Conservation (phyloP, 495 filamentous ascomycete genomes). For the Penicillium verhagenii region DNA sequence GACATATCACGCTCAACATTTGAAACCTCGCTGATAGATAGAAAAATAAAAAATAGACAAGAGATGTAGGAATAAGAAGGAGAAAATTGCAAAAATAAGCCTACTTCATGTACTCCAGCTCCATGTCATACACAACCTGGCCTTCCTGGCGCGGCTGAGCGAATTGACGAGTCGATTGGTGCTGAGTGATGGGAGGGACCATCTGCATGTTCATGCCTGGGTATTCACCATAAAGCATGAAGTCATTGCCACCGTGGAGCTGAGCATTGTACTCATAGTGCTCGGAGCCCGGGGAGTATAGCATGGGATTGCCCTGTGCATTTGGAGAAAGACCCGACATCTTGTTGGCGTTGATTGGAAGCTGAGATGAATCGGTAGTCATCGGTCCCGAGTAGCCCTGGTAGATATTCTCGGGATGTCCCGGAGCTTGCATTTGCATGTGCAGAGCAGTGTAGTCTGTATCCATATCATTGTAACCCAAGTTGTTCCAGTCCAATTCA, state of each 20-base stretch:
- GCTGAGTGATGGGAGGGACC: neutral
- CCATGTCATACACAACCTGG: slow-evolving; percentile 7
- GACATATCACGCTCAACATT: neutral
- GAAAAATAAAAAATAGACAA: neutral
- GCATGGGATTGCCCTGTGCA: slow-evolving; percentile 62
- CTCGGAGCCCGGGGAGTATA: slow-evolving; percentile 59
- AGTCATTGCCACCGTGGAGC: slow-evolving; percentile 40
- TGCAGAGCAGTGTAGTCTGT: slow-evolving; percentile 36
- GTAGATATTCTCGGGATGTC: slow-evolving; percentile 18
- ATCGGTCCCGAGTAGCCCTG: slow-evolving; percentile 6
- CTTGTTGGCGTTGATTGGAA: neutral
- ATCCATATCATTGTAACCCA: slow-evolving; percentile 30
- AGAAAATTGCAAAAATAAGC: too few species aligned
- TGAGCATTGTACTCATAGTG: slow-evolving; percentile 45
- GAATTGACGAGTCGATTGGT: slow-evolving; percentile 8
- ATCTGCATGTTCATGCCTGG: slow-evolving; percentile 3
- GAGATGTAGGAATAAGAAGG: too few species aligned
- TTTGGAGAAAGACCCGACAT: slow-evolving; percentile 55
- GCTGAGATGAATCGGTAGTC: slow-evolving; percentile 18
- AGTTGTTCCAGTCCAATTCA: slow-evolving; percentile 37
- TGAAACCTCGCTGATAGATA: slow-evolving; percentile 1
- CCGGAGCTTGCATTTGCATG: slow-evolving; percentile 30
- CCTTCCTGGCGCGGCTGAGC: slow-evolving; percentile 12
- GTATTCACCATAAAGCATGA: slow-evolving; percentile 38
- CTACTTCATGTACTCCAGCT: slow-evolving; percentile 21